Percentiles rank a stretch among this genome's conserved stretches.
Conservation (phyloP, 2,329 filamentous ascomycete species). For the Daldinia eschscholtzii region DNA sequence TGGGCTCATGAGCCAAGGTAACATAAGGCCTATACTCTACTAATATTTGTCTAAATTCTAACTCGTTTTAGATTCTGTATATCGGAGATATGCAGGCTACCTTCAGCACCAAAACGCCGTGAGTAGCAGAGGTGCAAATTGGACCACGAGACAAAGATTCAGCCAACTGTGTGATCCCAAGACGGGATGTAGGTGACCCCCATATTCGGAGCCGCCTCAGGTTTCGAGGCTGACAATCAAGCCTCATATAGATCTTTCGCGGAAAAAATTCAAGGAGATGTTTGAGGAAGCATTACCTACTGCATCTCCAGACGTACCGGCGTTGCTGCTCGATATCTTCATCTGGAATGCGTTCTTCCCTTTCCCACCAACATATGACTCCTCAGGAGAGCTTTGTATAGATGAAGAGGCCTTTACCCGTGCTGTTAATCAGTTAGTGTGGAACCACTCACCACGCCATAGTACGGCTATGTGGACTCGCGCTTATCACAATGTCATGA, state of each 20-base stretch:
- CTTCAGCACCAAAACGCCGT: neutral
- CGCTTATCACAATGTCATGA: neutral
- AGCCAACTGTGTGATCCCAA: slow-evolving; percentile 17
- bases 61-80: slow-evolving; percentile 23
- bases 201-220: neutral
- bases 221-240: neutral
- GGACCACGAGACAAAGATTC: slow-evolving; percentile 18
- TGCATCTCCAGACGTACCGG: neutral
- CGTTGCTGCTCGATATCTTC: slow-evolving; percentile 17
- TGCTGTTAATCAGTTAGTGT: slow-evolving; percentile 18
- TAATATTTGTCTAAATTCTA: neutral
- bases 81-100: slow-evolving; percentile 19
- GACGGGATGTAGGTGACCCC: slow-evolving; percentile 17
- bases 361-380: slow-evolving; percentile 18
- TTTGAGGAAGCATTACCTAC: slow-evolving; percentile 7
- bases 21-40: neutral
- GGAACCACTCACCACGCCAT: neutral
- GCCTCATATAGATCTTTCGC: slow-evolving; percentile 18
- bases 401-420: slow-evolving; percentile 28
- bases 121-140: neutral
- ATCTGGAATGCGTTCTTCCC: slow-evolving; percentile 29
- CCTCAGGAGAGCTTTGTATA: slow-evolving; percentile 12
- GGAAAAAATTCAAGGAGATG: slow-evolving; percentile 9
- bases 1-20: slow-evolving; percentile 30
- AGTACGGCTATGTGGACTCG: neutral